These are phyloP conservation scores for Geotrichum carabidarum DNA, from an alignment of 1,139 yeast genomes.

Conservation along the genomic window DNA sequence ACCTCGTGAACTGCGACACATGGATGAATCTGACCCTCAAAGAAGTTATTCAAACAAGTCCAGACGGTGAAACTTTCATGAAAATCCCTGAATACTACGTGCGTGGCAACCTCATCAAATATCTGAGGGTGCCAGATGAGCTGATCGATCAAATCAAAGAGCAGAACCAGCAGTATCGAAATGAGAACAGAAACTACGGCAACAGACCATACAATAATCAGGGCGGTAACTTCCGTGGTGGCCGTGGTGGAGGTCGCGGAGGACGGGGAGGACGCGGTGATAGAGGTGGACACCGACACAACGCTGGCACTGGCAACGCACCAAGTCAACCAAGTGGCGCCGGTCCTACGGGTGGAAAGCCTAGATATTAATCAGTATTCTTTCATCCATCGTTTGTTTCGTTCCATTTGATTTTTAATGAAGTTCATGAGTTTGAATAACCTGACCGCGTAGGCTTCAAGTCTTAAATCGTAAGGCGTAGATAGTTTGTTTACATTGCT, in stretches of 20 bases:
- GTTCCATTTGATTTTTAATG: no score
- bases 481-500: no score
- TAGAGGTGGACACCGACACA: conserved; percentile 21
- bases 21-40: conserved; percentile 91
- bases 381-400: no score
- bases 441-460: no score
- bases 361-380: no score
- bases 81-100: conserved; percentile 76
- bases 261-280: conserved; percentile 23
- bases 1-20: conserved; percentile 78
- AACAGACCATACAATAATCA: conserved; percentile 23
- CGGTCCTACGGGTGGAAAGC: neutral
- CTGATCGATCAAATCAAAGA: conserved; percentile 58
- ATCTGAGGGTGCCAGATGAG: conserved; percentile 56
- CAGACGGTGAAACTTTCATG: conserved; percentile 61
- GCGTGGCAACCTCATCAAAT: conserved; percentile 76
- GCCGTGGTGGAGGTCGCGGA: conserved; percentile 21
- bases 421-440: no score
- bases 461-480: no score
- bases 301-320: conserved; percentile 21
- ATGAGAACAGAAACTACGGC: conserved; percentile 6
- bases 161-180: conserved; percentile 50
- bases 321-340: conserved; percentile 2
- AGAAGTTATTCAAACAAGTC: conserved; percentile 70
- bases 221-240: conserved; percentile 27